These are phyloP conservation scores for Hypoxylon trugodes DNA, from an alignment of 495 filamentous ascomycete genomes.

Conservation along the genomic window DNA sequence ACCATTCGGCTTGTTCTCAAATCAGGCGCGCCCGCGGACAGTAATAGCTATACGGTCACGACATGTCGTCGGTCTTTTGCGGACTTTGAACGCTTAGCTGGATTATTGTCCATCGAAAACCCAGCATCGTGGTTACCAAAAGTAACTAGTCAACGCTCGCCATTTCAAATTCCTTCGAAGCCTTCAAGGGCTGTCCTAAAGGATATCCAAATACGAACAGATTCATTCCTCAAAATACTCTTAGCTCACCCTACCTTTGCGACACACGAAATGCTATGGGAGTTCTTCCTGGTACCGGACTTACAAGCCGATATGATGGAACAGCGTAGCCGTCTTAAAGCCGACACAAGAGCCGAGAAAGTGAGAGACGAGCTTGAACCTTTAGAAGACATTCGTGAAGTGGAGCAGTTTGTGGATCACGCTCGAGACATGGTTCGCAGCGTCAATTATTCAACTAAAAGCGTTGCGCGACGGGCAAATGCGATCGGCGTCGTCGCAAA, in stretches of 20 bases:
- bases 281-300: slow-evolving; percentile 98
- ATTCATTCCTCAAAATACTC: slow-evolving; percentile 85
- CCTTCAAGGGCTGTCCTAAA: slow-evolving; percentile 87
- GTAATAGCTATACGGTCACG: slow-evolving; percentile 84
- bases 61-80: slow-evolving; percentile 88
- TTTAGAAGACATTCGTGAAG: slow-evolving; percentile 85
- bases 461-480: slow-evolving; percentile 75
- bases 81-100: slow-evolving; percentile 91
- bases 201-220: slow-evolving; percentile 86
- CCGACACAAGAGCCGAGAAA: slow-evolving; percentile 79
- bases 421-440: slow-evolving; percentile 87
- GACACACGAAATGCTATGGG: slow-evolving; percentile 98
- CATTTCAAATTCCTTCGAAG: slow-evolving; percentile 90
- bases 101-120: slow-evolving; percentile 88
- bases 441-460: slow-evolving; percentile 82
- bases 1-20: slow-evolving; percentile 93
- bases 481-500: slow-evolving; percentile 61
- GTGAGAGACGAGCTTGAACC: slow-evolving; percentile 88
- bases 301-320: slow-evolving; percentile 89
- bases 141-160: slow-evolving; percentile 79
- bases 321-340: slow-evolving; percentile 86
- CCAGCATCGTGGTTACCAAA: slow-evolving; percentile 94
- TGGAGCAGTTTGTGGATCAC: slow-evolving; percentile 89
- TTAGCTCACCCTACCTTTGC: slow-evolving; percentile 92
- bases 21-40: slow-evolving; percentile 76